Evolutionary conservation across 768 basidiomycete genomes (phyloP), one percentile per base, ranked within the genome.

Genomic region (Scleroderma bovista): DNA sequence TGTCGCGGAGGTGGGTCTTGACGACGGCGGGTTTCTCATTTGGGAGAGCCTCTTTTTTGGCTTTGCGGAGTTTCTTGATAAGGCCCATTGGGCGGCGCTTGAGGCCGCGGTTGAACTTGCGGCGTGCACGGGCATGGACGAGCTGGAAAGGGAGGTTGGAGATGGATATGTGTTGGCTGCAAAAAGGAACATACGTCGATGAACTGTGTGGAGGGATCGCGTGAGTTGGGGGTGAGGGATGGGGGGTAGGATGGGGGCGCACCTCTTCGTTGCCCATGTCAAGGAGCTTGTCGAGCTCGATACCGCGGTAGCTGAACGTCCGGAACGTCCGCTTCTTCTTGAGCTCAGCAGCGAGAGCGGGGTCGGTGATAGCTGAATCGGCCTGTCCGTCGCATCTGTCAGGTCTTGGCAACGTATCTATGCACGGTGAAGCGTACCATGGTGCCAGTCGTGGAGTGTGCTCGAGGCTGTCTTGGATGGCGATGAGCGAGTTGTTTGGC

Each of bases 291-390:
- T 97, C 93, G 61, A 99, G 89, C 79, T 95, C 94, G 63, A 99
- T 75, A 62, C 96, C 96, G 65, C 96, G 89, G 84, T 93, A 99
- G 32, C 90, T 90, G 79, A 95, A 98, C 63, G 95, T 97, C 66
- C 92, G 89, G 88, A 98, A 98, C 51, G 93, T 94, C 66, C 96
- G 79, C 83, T 85, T 93, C 80, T 93, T 94, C 87, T 96, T 96
- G 76, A 95, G 81, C 70, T 94, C 95, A 55, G 94, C 94, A 62
- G 95, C 96, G 70, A 90, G 73, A 71, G 83, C 72, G 66, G 93
- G 92, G 73, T 96, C 93, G 73, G 94, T 95, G 60, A 93, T 77
- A 50, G 72, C 73, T 60, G 79, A 73, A 71, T 92, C 91, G 73
- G 90, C 86, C 90, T 93, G 60, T 22, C 38, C 11, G 57, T 46